Conservation (phyloP, 2,329 filamentous ascomycete species). For the Penicillium concentricum region DNA sequence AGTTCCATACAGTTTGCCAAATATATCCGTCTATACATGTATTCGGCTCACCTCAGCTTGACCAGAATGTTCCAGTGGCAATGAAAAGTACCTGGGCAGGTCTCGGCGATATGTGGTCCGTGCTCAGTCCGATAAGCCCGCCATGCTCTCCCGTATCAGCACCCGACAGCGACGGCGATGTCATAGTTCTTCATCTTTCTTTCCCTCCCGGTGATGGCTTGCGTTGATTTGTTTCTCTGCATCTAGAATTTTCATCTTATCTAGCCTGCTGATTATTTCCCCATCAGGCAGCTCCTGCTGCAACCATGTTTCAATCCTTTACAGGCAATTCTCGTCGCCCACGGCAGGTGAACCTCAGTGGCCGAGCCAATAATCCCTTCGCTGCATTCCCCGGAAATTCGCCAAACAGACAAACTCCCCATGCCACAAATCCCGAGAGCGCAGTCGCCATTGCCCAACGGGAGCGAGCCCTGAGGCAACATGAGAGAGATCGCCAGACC, state of each 20-base stretch:
- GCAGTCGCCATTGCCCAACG: slow-evolving; percentile 84
- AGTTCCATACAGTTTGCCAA: not conserved
- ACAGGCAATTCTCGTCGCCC: slow-evolving; percentile 81
- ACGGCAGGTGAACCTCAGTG: slow-evolving; percentile 91
- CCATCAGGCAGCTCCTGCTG: slow-evolving; percentile 8
- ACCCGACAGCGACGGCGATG: slow-evolving; percentile 18
- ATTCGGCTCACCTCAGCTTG: not conserved
- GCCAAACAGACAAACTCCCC: slow-evolving; percentile 56
- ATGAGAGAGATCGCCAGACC: slow-evolving; percentile 73
- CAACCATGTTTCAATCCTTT: slow-evolving; percentile 83
- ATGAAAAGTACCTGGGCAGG: not conserved
- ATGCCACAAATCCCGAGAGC: slow-evolving; percentile 65
- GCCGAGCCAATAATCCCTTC: slow-evolving; percentile 78
- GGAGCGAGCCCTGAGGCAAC: slow-evolving; percentile 76
- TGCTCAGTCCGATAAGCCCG: slow-evolving; percentile 24
- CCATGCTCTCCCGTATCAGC: slow-evolving; percentile 20
- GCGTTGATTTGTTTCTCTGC: slow-evolving; percentile 14
- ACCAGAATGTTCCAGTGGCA: slow-evolving; percentile 11
- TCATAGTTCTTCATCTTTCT: slow-evolving; percentile 26
- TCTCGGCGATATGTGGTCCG: slow-evolving; percentile 8
- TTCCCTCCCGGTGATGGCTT: slow-evolving; percentile 13
- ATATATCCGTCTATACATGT: not conserved
- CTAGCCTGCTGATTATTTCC: slow-evolving; percentile 1
- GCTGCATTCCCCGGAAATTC: slow-evolving; percentile 50
- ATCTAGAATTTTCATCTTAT: slow-evolving; percentile 7